Conservation (phyloP, 164 flowering plant species). For the Berberis vulgaris region DNA sequence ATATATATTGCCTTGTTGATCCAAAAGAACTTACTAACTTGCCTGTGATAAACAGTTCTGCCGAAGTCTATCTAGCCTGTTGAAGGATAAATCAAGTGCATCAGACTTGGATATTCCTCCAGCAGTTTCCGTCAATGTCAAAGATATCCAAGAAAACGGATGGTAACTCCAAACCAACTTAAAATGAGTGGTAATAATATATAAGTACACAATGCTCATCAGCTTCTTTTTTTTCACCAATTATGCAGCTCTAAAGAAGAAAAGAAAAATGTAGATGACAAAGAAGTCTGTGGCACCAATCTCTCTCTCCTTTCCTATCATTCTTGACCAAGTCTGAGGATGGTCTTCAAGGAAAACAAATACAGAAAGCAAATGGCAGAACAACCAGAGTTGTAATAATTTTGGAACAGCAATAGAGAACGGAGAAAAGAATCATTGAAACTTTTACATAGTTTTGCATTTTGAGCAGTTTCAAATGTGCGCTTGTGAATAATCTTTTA, state of each 20-base stretch:
- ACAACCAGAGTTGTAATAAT: too few species aligned
- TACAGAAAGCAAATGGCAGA: too few species aligned
- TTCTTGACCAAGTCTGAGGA: neutral
- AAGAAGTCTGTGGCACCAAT: conserved; percentile 9
- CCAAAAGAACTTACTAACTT: too few species aligned
- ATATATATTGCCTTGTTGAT: too few species aligned
- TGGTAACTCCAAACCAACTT: conserved; percentile 16
- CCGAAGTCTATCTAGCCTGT: conserved; percentile 48
- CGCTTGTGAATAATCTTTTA: too few species aligned
- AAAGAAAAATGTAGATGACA: neutral
- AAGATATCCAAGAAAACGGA: conserved; percentile 11
- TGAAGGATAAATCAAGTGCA: conserved; percentile 28
- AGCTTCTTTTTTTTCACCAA: conserved; percentile 5
- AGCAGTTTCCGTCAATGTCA: conserved; percentile 2
- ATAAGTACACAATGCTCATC: conserved; percentile 1
- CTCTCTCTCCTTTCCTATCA: neutral
- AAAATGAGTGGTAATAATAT: neutral
- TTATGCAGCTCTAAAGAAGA: conserved; percentile 24
- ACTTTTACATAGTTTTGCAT: too few species aligned
- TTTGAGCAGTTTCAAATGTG: too few species aligned
- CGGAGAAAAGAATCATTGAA: too few species aligned
- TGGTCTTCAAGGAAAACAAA: too few species aligned
- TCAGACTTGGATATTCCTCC: conserved; percentile 4
- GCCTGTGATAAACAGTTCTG: conserved; percentile 44
- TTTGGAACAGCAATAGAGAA: too few species aligned